Conservation (phyloP, 192 early-diverging fungal genomes). For the Rhizophagus prolifer region DNA sequence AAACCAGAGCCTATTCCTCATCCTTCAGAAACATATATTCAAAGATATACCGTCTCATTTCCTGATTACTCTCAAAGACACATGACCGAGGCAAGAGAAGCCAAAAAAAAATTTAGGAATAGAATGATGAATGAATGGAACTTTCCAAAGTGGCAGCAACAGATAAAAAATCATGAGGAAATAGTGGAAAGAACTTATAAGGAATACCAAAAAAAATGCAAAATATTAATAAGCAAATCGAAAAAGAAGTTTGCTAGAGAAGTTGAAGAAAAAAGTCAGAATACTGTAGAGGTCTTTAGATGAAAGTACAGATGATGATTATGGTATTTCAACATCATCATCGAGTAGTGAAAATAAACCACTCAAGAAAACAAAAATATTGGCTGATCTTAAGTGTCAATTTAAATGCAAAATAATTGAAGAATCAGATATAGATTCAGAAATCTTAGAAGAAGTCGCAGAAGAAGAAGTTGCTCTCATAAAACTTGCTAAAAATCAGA, state of each 20-base stretch:
- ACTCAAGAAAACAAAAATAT: not conserved
- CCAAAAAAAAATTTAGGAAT: not conserved
- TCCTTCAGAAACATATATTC: not conserved
- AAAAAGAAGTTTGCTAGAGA: not conserved
- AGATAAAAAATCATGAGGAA: not conserved
- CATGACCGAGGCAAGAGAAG: not conserved
- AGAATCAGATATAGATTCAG: not conserved
- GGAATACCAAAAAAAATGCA: not conserved
- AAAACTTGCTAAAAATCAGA: not conserved
- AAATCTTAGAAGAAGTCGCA: not conserved
- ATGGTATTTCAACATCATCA: not conserved
- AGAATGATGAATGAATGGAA: not conserved
- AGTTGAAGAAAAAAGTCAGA: not conserved
- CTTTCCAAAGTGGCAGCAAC: not conserved
- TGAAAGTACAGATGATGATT: not conserved
- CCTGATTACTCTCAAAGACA: not conserved
- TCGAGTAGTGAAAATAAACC: not conserved
- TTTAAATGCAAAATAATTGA: not conserved
- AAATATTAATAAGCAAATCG: not conserved
- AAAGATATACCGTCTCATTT: not conserved
- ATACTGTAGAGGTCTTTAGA: not conserved
- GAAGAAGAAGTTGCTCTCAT: not conserved
- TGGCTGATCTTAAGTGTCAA: not conserved
- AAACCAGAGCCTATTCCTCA: not conserved
- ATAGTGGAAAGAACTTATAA: not conserved